phyloP scores from a whole-genome alignment of 2,329 filamentous ascomycete genomes.

The Venturia effusa region DNA sequence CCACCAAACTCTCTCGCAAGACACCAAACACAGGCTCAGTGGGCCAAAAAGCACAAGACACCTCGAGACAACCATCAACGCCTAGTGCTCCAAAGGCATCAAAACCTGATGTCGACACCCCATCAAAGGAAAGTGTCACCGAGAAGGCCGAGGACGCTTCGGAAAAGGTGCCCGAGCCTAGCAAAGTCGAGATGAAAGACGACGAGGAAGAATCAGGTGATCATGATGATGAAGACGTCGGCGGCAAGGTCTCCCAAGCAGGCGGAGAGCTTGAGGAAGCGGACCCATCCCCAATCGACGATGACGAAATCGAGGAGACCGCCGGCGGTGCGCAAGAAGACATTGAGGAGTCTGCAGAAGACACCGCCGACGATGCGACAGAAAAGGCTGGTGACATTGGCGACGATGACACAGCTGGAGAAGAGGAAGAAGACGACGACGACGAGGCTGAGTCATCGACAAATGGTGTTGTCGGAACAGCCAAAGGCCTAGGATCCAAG shows the following conservation, averaged over 20 bases:
- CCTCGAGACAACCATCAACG: constrained; percentile 13
- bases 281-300: constrained; percentile 17
- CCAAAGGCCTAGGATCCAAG: constrained; percentile 24
- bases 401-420: constrained; percentile 22
- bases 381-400: constrained; percentile 30
- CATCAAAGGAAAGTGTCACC: constrained; percentile 20
- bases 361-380: constrained; percentile 34
- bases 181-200: constrained; percentile 25
- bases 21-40: constrained; percentile 25
- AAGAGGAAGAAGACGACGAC: constrained; percentile 24
- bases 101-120: constrained; percentile 26
- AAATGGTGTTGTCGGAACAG: constrained; percentile 20
- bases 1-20: constrained; percentile 39
- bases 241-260: constrained; percentile 37
- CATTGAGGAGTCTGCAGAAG: constrained; percentile 26
- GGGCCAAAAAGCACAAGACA: constrained; percentile 26
- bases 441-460: constrained; percentile 25
- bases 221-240: background rate
- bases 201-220: constrained; percentile 17
- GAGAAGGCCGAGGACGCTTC: constrained; percentile 22
- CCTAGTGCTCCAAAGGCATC: constrained; percentile 18
- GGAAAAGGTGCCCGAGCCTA: constrained; percentile 21
- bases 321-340: constrained; percentile 17
- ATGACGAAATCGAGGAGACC: constrained; percentile 26
- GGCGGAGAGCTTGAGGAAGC: constrained; percentile 33